Conservation (phyloP, 805 yeast genomes). For the Kluyveromyces nonfermentans region DNA sequence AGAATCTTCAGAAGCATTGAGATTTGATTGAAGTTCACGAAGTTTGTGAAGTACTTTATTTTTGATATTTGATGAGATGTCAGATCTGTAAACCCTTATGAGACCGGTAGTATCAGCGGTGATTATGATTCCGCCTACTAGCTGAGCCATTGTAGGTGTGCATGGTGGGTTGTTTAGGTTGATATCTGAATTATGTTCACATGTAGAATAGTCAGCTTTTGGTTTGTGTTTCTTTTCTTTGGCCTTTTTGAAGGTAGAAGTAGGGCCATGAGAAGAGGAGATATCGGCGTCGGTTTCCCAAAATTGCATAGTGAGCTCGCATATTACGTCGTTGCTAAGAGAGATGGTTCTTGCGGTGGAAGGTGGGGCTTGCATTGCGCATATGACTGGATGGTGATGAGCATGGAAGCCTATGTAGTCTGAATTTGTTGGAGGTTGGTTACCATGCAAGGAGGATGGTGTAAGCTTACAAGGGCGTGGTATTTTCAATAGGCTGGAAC, state of each 20-base stretch:
- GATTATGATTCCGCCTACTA: conserved; percentile 46
- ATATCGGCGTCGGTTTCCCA: conserved; percentile 12
- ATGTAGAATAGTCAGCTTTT: background rate
- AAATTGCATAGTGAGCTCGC: conserved; percentile 41
- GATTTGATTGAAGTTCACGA: conserved; percentile 5
- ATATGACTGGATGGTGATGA: conserved; percentile 63
- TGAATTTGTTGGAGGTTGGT: conserved; percentile 35
- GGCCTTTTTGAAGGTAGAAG: background rate
- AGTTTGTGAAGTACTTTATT: conserved; percentile 24
- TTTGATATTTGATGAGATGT: conserved; percentile 47
- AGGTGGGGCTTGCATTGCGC: conserved; percentile 70
- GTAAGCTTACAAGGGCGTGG: conserved; percentile 4
- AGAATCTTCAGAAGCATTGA: background rate
- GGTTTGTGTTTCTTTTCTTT: background rate
- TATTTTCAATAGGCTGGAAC: conserved; percentile 24
- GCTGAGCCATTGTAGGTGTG: conserved; percentile 21
- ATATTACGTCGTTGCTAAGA: conserved; percentile 70
- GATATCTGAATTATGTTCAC: background rate
- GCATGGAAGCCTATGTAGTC: conserved; percentile 69
- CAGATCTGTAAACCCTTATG: conserved; percentile 74
- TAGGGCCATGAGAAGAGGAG: background rate
- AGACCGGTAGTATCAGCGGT: conserved; percentile 68
- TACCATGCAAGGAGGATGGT: background rate
- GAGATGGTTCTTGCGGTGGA: conserved; percentile 55
- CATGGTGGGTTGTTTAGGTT: background rate